These are phyloP conservation scores for Podaxis carcinomalis DNA, from an alignment of 768 basidiomycete species.

Conservation along the genomic window DNA sequence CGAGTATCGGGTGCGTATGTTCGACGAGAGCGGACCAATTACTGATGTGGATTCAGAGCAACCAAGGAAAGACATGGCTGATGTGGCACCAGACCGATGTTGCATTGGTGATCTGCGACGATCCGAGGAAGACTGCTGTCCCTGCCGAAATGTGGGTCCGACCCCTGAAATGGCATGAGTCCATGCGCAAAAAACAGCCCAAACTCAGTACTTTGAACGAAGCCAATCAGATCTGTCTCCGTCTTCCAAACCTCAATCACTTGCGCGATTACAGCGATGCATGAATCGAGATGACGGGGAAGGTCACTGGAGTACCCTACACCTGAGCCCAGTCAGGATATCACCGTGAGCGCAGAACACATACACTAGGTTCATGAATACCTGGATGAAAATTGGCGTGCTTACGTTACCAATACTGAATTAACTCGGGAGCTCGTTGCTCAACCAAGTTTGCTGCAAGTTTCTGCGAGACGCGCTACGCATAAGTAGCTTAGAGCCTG, in stretches of 20 bases:
- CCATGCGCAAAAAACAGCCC: not conserved
- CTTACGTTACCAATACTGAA: slow-evolving; percentile 4
- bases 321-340: not conserved
- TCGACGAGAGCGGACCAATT: not conserved
- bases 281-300: not conserved
- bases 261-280: not conserved
- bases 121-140: not conserved
- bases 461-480: too few relatives aligned
- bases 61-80: not conserved
- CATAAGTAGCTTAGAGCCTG: too few relatives aligned
- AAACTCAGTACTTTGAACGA: not conserved
- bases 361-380: not conserved
- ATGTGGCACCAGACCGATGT: not conserved
- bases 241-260: not conserved
- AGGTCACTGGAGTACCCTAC: not conserved
- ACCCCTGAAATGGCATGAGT: not conserved
- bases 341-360: not conserved
- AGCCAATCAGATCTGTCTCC: not conserved
- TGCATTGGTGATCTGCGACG: not conserved
- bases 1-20: not conserved
- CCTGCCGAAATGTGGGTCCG: not conserved
- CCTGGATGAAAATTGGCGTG: not conserved
- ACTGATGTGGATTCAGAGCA: not conserved
- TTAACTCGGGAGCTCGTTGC: not conserved
- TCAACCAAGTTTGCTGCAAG: not conserved